Percentiles rank a stretch among this genome's conserved stretches.
Conservation (phyloP, 2,329 filamentous ascomycete genomes). For the Phialophora verrucosa region DNA sequence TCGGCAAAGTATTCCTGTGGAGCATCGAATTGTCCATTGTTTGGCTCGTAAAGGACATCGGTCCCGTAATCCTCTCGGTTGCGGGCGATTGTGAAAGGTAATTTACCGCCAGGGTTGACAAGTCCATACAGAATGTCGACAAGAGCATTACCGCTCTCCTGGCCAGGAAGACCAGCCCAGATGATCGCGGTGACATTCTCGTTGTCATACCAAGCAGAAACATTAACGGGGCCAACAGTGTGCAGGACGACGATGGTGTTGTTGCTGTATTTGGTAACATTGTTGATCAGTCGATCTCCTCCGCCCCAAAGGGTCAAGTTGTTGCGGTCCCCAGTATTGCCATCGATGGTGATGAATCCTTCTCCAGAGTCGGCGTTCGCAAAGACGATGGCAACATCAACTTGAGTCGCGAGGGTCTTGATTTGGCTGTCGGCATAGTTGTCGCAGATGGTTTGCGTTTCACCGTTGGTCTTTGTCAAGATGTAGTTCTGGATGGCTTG, state of each 20-base stretch:
- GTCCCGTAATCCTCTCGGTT: slow-evolving; percentile 61
- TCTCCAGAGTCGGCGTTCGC: slow-evolving; percentile 87
- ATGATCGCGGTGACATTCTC: slow-evolving; percentile 76
- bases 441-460: slow-evolving; percentile 65
- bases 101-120: slow-evolving; percentile 66
- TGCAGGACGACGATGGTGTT: slow-evolving; percentile 95
- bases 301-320: slow-evolving; percentile 89
- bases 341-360: slow-evolving; percentile 81
- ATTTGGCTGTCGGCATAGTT: slow-evolving; percentile 63
- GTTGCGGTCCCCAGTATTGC: slow-evolving; percentile 85
- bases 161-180: slow-evolving; percentile 75
- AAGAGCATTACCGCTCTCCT: slow-evolving; percentile 76
- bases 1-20: slow-evolving; percentile 66
- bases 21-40: slow-evolving; percentile 58
- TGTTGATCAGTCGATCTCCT: slow-evolving; percentile 80
- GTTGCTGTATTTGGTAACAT: slow-evolving; percentile 75
- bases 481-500: slow-evolving; percentile 71
- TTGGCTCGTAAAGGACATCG: slow-evolving; percentile 62
- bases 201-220: slow-evolving; percentile 66
- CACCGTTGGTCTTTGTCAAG: slow-evolving; percentile 66
- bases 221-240: slow-evolving; percentile 77
- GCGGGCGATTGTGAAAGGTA: slow-evolving; percentile 65
- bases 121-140: slow-evolving; percentile 75
- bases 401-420: slow-evolving; percentile 56
- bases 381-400: slow-evolving; percentile 75